These are phyloP conservation scores for Ogataea angusta DNA, from an alignment of 805 yeast species.

Conservation along the genomic window DNA sequence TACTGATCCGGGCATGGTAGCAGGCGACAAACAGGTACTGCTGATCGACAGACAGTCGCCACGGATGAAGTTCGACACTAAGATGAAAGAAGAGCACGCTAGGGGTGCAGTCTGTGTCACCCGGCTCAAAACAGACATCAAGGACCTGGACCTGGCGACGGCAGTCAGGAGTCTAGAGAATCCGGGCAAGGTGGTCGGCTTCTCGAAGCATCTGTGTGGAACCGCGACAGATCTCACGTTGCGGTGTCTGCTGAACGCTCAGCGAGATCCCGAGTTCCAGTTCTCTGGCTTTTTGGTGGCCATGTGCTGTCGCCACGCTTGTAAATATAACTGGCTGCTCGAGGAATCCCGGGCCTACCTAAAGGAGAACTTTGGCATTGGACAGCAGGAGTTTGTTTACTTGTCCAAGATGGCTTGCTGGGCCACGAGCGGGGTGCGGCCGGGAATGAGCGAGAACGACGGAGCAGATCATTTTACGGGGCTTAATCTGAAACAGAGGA, in stretches of 20 bases:
- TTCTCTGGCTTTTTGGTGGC: constrained; percentile 70
- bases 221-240: constrained; percentile 89
- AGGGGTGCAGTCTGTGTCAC: constrained; percentile 22
- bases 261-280: constrained; percentile 7
- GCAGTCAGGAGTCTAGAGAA: constrained; percentile 33
- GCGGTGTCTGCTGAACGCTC: constrained; percentile 46
- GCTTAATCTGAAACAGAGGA: constrained; percentile 47
- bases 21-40: constrained; percentile 37
- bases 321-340: constrained; percentile 56
- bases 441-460: constrained; percentile 38
- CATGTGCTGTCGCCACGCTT: constrained; percentile 90
- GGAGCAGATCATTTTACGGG: constrained; percentile 45
- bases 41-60: constrained; percentile 75
- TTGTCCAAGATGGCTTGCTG: constrained; percentile 73
- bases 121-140: constrained; percentile 73
- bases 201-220: constrained; percentile 90
- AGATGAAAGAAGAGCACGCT: constrained; percentile 53
- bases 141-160: constrained; percentile 58
- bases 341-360: constrained; percentile 44
- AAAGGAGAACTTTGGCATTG: constrained; percentile 28
- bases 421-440: constrained; percentile 76
- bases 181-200: constrained; percentile 41
- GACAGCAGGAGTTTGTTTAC: constrained; percentile 30
- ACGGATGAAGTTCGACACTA: constrained; percentile 74
- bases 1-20: constrained; percentile 8